phyloP scores from a whole-genome alignment of 1,139 yeast genomes.

The Kurtzmaniella quercitrusa region DNA sequence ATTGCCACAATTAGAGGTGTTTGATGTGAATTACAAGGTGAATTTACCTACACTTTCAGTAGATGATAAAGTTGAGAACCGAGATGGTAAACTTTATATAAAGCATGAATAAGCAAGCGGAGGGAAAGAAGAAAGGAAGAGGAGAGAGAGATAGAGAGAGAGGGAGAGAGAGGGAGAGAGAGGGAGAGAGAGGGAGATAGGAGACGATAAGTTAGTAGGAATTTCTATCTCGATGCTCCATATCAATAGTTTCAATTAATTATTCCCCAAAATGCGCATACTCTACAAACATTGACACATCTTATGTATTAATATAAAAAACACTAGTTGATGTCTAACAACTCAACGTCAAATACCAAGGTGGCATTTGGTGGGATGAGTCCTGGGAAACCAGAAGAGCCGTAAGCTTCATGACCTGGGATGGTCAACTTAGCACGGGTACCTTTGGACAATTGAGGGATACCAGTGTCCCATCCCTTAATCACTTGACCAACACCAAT shows the following conservation, averaged over 20 bases:
- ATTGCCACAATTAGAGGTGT: slow-evolving; percentile 57
- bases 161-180: no score
- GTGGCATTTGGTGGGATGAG: slow-evolving; percentile 95
- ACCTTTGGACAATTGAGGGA: slow-evolving; percentile 87
- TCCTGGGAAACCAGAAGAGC: slow-evolving; percentile 92
- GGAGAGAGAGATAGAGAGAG: no score
- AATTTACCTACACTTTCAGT: slow-evolving; percentile 54
- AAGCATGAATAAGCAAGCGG: not conserved
- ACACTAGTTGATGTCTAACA: slow-evolving; percentile 67
- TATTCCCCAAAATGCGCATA: no score
- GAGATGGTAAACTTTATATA: slow-evolving; percentile 7
- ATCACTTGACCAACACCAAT: slow-evolving; percentile 97
- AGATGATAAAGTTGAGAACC: slow-evolving; percentile 21
- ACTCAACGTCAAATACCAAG: slow-evolving; percentile 86
- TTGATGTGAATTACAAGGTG: slow-evolving; percentile 64
- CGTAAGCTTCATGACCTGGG: slow-evolving; percentile 92
- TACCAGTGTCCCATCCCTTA: slow-evolving; percentile 93
- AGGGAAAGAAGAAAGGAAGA: no score
- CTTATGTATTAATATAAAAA: slow-evolving; percentile 1
- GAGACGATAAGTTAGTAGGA: no score
- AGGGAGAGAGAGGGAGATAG: no score
- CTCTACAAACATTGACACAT: not conserved
- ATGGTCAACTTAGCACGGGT: slow-evolving; percentile 88
- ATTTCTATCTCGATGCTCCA: no score
- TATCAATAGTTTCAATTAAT: not conserved